Evolutionary conservation across 768 basidiomycete species (phyloP).

Genomic region (Kwoniella sp.): DNA sequence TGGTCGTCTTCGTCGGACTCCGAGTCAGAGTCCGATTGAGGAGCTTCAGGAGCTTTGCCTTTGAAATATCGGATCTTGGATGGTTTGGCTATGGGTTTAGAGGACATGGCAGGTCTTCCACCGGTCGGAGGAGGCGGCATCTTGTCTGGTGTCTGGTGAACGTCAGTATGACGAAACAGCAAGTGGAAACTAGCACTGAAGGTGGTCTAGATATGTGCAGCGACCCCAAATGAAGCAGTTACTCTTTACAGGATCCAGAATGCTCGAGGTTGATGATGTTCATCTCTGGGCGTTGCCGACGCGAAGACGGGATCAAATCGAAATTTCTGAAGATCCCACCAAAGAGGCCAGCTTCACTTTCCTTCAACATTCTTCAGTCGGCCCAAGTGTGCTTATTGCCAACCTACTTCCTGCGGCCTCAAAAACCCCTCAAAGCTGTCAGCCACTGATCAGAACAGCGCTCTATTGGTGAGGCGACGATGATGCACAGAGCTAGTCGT

Average conservation of each 20-base stretch:
- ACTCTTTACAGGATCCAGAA: too few relatives aligned
- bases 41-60: constrained; percentile 43
- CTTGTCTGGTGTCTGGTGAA: neutral
- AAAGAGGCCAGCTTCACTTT: neutral
- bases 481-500: neutral
- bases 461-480: neutral
- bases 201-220: too few relatives aligned
- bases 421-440: too few relatives aligned
- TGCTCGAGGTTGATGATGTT: too few relatives aligned
- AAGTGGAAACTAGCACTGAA: too few relatives aligned
- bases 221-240: too few relatives aligned
- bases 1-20: constrained; percentile 40
- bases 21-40: constrained; percentile 38
- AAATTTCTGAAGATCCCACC: constrained; percentile 3
- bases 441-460: too few relatives aligned
- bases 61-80: constrained; percentile 49
- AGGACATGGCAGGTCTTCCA: neutral
- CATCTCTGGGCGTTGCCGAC: neutral
- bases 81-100: constrained; percentile 31
- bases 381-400: too few relatives aligned
- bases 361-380: neutral
- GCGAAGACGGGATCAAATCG: constrained; percentile 15
- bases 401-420: too few relatives aligned
- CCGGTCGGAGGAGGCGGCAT: constrained; percentile 14
- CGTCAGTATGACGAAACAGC: too few relatives aligned